A percentile compares a stretch with the other conserved stretches of the same genome.
Evolutionary conservation across 106 monocot genomes (phyloP).

Genomic region (Gastrodia elata): DNA sequence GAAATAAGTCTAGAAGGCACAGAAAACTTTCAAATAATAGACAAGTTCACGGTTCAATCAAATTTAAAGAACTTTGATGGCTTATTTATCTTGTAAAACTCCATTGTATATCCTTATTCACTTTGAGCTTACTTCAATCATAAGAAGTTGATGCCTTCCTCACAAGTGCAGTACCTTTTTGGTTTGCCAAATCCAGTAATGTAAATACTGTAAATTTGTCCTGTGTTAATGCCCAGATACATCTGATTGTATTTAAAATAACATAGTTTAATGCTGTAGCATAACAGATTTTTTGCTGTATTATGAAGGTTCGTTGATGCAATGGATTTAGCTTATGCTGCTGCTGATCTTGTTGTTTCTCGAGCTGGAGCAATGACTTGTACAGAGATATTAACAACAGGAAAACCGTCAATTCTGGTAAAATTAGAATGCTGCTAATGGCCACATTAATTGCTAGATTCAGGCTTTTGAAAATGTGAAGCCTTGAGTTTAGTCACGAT

Average conservation of each 20-base stretch:
- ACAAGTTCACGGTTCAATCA: too few species aligned
- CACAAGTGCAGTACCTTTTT: too few species aligned
- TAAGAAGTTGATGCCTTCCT: too few species aligned
- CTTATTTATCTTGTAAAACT: too few species aligned
- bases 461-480: not conserved
- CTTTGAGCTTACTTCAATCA: too few species aligned
- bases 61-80: too few species aligned
- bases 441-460: not conserved
- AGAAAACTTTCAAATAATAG: too few species aligned
- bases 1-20: too few species aligned
- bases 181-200: too few species aligned
- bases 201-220: too few species aligned
- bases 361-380: constrained; percentile 41
- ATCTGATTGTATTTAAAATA: not conserved
- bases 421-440: not conserved
- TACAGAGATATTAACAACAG: constrained; percentile 28
- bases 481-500: not conserved
- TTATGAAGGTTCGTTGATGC: constrained; percentile 26
- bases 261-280: not conserved
- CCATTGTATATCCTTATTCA: too few species aligned
- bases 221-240: not conserved
- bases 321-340: constrained; percentile 38
- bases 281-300: not conserved
- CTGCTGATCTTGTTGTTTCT: constrained; percentile 36
- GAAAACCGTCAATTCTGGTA: constrained; percentile 44